Base-by-base conservation (phyloP, 139 green algal genomes). In the Tetraselmis striata region DNA sequence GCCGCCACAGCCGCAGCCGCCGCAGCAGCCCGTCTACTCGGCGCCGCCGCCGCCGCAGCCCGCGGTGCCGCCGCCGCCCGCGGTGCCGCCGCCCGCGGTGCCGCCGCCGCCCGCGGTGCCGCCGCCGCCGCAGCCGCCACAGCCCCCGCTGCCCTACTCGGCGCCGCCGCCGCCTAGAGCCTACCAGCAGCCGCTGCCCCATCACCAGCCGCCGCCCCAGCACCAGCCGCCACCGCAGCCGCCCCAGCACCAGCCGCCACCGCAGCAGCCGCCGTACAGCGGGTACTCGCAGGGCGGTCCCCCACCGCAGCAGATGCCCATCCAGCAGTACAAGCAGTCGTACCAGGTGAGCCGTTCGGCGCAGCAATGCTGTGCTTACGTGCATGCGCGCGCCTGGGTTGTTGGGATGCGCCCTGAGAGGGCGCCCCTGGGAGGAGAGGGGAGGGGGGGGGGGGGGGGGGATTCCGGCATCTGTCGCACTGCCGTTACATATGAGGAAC, bases 11-110 rank as follows among this genome's bases (percentile, higher is more conserved):
- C n/a, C n/a, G n/a, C n/a, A n/a, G n/a, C n/a, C n/a, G n/a, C n/a
- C n/a, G n/a, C n/a, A n/a, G n/a, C n/a, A n/a, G n/a, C n/a, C n/a
- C n/a, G n/a, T n/a, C n/a, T 79, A 84, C 81, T 75, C 77, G 79
- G 59, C 31, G 59, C 67, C 22, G 67, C 80, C 29, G 24, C 83
- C 75, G 59, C 82, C 82, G 85, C 79, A 81, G 79, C 75, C 80
- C 1, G 29, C 2, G 2, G 11, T 25, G 1, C 30, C 59, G 28
- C 77, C 28, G 23, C 67, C n/a, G 1, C 2, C 24, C 58, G 74
- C 77, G 76, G 11, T 22, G 29, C 28, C 31, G 29, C 76, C 29
- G 2, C 82, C 59, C 28, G 5, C 29, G 28, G 23, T n/a, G n/a
- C n/a, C n/a, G n/a, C n/a, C n/a, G n/a, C n/a, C n/a, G n/a, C n/a